phyloP scores from a whole-genome alignment of 495 filamentous ascomycete species.

The Penicillium coffeae region DNA sequence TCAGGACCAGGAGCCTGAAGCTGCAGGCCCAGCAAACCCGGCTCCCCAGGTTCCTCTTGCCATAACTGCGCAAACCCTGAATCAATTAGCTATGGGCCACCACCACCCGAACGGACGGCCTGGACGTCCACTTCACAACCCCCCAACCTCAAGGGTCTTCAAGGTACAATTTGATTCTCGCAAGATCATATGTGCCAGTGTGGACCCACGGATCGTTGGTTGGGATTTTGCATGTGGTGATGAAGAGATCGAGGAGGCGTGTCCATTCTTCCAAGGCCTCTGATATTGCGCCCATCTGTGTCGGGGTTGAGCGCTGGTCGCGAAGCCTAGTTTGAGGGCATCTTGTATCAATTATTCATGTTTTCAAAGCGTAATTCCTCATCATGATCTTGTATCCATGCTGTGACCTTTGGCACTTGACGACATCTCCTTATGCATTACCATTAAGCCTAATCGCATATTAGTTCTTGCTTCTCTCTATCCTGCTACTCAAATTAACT shows the following conservation, averaged over 20 bases:
- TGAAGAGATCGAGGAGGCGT: constrained; percentile 72
- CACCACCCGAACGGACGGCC: constrained; percentile 17
- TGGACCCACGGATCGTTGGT: constrained; percentile 86
- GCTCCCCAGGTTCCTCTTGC: not conserved
- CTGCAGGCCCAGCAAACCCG: not conserved
- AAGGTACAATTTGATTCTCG: constrained; percentile 96
- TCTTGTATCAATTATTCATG: not conserved
- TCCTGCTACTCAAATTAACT: too few species aligned
- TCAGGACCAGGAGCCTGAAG: not conserved
- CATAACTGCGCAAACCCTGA: constrained; percentile 3
- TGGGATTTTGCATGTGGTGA: constrained; percentile 98
- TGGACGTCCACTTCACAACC: constrained; percentile 1
- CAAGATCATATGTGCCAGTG: constrained; percentile 89
- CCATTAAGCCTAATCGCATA: too few species aligned
- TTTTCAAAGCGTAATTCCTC: not conserved
- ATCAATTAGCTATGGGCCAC: constrained; percentile 14
- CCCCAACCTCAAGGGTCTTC: constrained; percentile 69
- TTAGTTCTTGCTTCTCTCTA: too few species aligned
- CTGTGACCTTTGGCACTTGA: too few species aligned
- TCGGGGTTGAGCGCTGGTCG: not conserved
- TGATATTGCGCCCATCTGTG: constrained; percentile 10
- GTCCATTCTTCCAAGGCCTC: constrained; percentile 63
- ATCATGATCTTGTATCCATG: not conserved
- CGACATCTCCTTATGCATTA: too few species aligned
- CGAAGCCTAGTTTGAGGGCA: not conserved